Evolutionary conservation across 2,329 filamentous ascomycete species (phyloP).

Genomic region (Curvularia verruculosa): DNA sequence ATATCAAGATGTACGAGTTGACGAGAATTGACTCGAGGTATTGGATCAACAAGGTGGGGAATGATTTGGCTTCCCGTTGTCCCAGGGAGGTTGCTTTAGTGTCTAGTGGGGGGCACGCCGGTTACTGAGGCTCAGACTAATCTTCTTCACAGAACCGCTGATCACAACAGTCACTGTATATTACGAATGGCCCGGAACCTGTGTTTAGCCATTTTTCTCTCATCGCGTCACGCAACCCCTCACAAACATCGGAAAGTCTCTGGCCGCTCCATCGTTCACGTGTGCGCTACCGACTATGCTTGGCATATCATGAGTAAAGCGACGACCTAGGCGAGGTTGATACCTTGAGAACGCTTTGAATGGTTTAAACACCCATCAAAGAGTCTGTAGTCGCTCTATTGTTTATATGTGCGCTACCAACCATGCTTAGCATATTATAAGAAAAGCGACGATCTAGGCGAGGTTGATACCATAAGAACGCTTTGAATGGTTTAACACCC

Average conservation of each 20-base stretch:
- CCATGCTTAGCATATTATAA: no score
- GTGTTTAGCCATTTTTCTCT: neutral
- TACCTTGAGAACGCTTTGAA: no score
- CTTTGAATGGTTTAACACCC: neutral
- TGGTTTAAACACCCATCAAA: no score
- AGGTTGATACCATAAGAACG: neutral
- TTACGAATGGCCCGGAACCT: neutral
- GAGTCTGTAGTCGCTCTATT: no score
- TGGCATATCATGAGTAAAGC: no score
- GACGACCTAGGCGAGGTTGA: no score
- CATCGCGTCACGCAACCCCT: neutral
- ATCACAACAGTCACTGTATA: neutral
- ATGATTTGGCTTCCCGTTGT: neutral
- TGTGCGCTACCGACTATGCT: no score
- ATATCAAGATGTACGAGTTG: neutral
- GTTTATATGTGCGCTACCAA: no score
- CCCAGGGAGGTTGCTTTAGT: neutral
- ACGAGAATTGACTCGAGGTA: neutral
- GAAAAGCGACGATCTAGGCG: neutral
- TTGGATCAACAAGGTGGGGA: neutral
- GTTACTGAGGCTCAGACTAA: neutral
- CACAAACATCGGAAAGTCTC: neutral
- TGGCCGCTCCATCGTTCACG: no score
- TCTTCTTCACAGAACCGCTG: neutral
- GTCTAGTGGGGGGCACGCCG: neutral